These are phyloP conservation scores for Metschnikowia koreensis DNA, from an alignment of 805 yeast genomes.

Conservation along the genomic window DNA sequence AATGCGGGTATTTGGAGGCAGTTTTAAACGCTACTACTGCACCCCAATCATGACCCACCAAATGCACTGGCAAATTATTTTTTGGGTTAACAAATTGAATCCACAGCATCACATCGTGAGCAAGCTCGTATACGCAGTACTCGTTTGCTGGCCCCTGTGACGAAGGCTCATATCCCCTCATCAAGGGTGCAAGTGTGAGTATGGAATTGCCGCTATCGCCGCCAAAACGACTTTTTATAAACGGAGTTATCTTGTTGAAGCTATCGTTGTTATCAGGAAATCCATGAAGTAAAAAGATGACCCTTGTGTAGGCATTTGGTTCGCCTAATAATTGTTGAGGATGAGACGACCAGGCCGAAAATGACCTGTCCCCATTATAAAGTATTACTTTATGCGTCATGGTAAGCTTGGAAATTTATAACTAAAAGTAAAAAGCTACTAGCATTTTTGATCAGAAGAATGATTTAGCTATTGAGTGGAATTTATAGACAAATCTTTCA, in stretches of 20 bases:
- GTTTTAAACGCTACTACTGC: constrained; percentile 37
- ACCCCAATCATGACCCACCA: constrained; percentile 48
- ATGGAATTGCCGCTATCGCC: constrained; percentile 12
- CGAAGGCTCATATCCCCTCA: constrained; percentile 39
- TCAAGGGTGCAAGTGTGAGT: constrained; percentile 32
- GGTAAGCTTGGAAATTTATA: too few relatives aligned
- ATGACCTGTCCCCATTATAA: constrained; percentile 8
- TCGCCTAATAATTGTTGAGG: constrained; percentile 7
- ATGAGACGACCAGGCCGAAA: constrained; percentile 16
- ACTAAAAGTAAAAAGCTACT: too few relatives aligned
- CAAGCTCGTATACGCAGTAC: constrained; percentile 30
- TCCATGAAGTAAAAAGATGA: constrained; percentile 34
- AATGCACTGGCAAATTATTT: constrained; percentile 29
- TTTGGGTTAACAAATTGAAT: constrained; percentile 23
- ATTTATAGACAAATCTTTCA: not conserved
- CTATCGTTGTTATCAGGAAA: constrained; percentile 39
- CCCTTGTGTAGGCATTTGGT: constrained; percentile 11
- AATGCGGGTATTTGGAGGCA: constrained; percentile 34
- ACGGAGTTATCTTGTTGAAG: constrained; percentile 25
- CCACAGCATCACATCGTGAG: constrained; percentile 36
- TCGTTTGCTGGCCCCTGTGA: constrained; percentile 26
- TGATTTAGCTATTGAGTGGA: too few relatives aligned
- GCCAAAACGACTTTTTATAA: constrained; percentile 19
- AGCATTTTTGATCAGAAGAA: too few relatives aligned
- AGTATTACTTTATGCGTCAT: constrained; percentile 9